These are phyloP conservation scores for Sclerotinia sclerotiorum DNA, from an alignment of 2,329 filamentous ascomycete species.

Conservation along the genomic window DNA sequence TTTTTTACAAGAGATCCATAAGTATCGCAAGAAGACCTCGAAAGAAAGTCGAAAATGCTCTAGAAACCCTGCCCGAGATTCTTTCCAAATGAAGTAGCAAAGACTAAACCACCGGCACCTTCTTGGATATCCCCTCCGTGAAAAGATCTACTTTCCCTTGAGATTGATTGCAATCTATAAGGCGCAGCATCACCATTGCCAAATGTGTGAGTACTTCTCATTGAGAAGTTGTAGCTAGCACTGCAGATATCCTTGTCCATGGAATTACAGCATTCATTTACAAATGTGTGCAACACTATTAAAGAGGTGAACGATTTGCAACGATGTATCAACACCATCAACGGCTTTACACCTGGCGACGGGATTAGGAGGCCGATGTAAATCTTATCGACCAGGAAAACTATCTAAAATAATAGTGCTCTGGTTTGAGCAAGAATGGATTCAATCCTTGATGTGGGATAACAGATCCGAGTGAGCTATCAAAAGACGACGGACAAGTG, in stretches of 20 bases:
- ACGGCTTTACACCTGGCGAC: background rate
- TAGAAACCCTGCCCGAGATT: constrained; percentile 40
- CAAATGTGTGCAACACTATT: background rate
- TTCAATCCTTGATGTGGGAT: too few relatives aligned
- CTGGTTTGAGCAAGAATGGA: too few relatives aligned
- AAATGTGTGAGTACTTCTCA: background rate
- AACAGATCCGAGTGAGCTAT: background rate
- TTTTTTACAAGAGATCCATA: too few relatives aligned
- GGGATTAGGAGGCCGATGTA: constrained; percentile 40
- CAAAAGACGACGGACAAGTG: background rate
- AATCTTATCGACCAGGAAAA: constrained; percentile 50
- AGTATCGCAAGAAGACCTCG: background rate
- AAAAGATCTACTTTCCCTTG: background rate
- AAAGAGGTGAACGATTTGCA: background rate
- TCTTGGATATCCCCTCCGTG: constrained; percentile 47
- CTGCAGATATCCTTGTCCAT: background rate
- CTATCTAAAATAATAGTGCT: background rate
- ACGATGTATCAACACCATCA: background rate
- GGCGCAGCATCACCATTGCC: background rate
- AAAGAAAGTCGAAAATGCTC: background rate
- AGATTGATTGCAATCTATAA: constrained; percentile 35
- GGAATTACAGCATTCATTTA: too few relatives aligned
- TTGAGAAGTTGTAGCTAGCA: background rate
- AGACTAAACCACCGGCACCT: constrained; percentile 46
- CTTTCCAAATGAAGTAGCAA: constrained; percentile 42